Percentiles rank a stretch among this genome's conserved stretches.
These are phyloP conservation scores for Lepiota subincarnata DNA, from an alignment of 768 basidiomycete genomes.

Conservation along the genomic window DNA sequence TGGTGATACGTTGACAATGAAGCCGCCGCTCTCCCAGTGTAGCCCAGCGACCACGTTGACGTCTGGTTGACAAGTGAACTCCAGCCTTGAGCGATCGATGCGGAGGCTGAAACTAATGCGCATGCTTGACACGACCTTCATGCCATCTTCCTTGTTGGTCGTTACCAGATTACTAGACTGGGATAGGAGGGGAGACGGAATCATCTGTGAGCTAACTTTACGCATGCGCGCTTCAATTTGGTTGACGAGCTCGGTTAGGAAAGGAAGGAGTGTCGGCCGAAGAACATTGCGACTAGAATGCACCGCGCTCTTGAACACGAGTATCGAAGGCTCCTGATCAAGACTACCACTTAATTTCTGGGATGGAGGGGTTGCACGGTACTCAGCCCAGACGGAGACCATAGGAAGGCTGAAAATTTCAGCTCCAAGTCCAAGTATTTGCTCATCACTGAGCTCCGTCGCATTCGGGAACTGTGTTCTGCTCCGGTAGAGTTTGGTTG, in stretches of 20 bases:
- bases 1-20: slow-evolving; percentile 74
- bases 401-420: slow-evolving; percentile 73
- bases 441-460: slow-evolving; percentile 48
- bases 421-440: slow-evolving; percentile 46
- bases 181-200: slow-evolving; percentile 16
- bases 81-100: slow-evolving; percentile 85
- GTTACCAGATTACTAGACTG: slow-evolving; percentile 16
- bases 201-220: slow-evolving; percentile 34
- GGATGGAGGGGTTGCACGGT: slow-evolving; percentile 52
- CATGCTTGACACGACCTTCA: slow-evolving; percentile 40
- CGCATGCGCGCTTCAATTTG: slow-evolving; percentile 70
- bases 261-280: slow-evolving; percentile 78
- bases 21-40: slow-evolving; percentile 94
- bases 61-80: slow-evolving; percentile 85
- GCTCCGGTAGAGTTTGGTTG: slow-evolving; percentile 35
- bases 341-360: slow-evolving; percentile 29
- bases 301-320: slow-evolving; percentile 84
- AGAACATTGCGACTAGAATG: slow-evolving; percentile 86
- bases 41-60: slow-evolving; percentile 88
- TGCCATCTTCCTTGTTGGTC: slow-evolving; percentile 16
- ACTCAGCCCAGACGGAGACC: slow-evolving; percentile 81
- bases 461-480: slow-evolving; percentile 29
- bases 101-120: slow-evolving; percentile 84
- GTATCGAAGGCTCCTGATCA: slow-evolving; percentile 47
- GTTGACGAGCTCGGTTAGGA: slow-evolving; percentile 71